Conservation (phyloP, 176 grass and related monocot species). For the Tillandsia fasciculata region DNA sequence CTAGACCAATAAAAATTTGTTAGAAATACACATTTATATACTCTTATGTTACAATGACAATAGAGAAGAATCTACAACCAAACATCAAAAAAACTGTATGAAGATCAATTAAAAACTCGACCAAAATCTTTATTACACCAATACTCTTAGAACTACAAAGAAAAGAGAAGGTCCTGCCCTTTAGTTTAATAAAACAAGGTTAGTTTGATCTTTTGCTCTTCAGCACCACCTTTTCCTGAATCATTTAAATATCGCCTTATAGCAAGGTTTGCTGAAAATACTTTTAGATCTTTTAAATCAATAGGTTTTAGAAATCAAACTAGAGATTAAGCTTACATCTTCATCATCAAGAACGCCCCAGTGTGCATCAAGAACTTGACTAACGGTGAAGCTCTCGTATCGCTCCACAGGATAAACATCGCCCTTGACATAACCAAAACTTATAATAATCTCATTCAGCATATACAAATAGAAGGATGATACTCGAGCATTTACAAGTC, state of each 20-base stretch:
- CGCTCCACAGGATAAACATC: slow-evolving; percentile 94
- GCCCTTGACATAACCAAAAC: slow-evolving; percentile 42
- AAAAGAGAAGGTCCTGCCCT: no score
- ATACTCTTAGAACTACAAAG: no score
- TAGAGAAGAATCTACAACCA: neutral
- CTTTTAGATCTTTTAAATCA: no score
- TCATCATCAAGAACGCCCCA: slow-evolving; percentile 91
- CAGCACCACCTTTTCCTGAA: no score
- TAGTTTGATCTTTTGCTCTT: no score
- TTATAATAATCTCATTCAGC: slow-evolving; percentile 15
- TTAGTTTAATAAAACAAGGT: no score
- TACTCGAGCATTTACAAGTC: neutral
- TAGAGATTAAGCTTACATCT: slow-evolving; percentile 52
- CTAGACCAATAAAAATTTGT: slow-evolving; percentile 27
- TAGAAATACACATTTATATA: slow-evolving; percentile 9
- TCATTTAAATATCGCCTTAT: no score
- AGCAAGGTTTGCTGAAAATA: no score
- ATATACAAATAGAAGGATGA: neutral
- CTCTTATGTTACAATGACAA: neutral
- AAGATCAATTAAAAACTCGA: neutral
- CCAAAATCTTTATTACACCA: neutral
- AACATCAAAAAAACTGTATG: neutral
- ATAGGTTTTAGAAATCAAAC: neutral
- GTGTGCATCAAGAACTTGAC: slow-evolving; percentile 90
- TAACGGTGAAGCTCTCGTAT: slow-evolving; percentile 35